Base-by-base conservation (phyloP, 345 rosid genomes). In the Salix arbutifolia region DNA sequence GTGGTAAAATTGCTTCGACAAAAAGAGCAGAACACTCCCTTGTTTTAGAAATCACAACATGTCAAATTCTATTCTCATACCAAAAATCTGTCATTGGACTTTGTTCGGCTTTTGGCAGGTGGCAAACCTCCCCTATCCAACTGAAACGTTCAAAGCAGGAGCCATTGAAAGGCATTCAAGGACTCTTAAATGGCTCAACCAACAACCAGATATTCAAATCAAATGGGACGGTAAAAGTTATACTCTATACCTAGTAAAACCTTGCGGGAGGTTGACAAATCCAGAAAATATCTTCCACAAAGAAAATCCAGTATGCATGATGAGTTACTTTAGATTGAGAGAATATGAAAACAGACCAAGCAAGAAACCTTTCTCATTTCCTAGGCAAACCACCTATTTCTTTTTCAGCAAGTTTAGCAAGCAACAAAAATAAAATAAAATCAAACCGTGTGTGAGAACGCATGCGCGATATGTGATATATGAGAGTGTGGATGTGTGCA, bases 51-150 rank as follows among this genome's bases (percentile, higher is more conserved):
- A 14, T 44, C 58, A 69, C 56, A 69, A 25, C 46, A 25, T 14
- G 19, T 33, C 26, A 33, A 16, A 8, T 26, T 52, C 8, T 14
- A 23, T 92, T 66, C 90, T 88, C 86, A 83, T 58, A 83, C 31
- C 74, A 1, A 85, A 87, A 46, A 25, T 23, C 52, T 35, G 65
- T 53, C 50, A 60, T 6, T 18, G 16, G 38, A 38, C 67, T 26
- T 38, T 14, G 25, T 73, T 61, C 12, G 23, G 37, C 25, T 16
- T 23, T 61, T 33, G 67, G 68, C 23, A 38, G 48, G 10, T 37
- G 1, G 17, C 26, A 8, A 61, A 73, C 67, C 61, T 72, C 65
- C 6, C 65, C 14, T n/a, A 35, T 33, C 30, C 65, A 56, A 21
- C 10, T 14, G 23, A 35, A 23, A n/a, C 2, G 26, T 65, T 58